Evolutionary conservation across 2,329 filamentous ascomycete genomes (phyloP), one percentile per base, ranked within the genome.

Genomic region (Colletotrichum chrysophilum): DNA sequence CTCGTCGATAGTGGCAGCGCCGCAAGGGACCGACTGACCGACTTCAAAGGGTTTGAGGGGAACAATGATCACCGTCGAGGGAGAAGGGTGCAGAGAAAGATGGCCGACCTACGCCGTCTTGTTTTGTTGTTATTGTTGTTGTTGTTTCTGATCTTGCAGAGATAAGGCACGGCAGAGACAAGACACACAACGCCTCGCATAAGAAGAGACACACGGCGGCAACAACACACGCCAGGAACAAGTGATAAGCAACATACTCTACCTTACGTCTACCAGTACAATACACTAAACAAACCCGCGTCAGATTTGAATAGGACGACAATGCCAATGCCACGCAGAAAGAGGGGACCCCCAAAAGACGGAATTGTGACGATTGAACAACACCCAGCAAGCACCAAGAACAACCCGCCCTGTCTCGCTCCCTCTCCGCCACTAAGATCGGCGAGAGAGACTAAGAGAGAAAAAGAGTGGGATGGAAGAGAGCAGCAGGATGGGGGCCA

Each of bases 331-430:
- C 61, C 65, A 56, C 36, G 68, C 16, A 36, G 43, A 70, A 60
- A 12, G 36, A 43, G 16, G 16, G 36, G 32, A 36, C 56, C 34
- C 34, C 30, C 30, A 56, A 36, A 48, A 70, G 38, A 74, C 30
- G 66, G 71, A 43, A 74, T 58, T 64, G 71, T 74, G 60, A 74
- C 60, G 66, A 70, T n/a, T 64, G 36, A 67, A 52, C 38, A 52
- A 7, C 21, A 56, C 30, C 60, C 21, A 30, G 24, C 26, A 5
- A 62, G 60, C 60, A 18, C 18, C 13, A n/a, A 16, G 6, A 36
- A 56, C 52, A 30, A 36, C 58, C n/a, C 12, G 30, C 26, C 30
- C 14, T 30, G 21, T 60, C 24, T 30, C 21, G 16, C 24, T 60
- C 56, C 56, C 13, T 28, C 16, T 30, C 56, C 24, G 16, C 56